A percentile compares a stretch with the other conserved stretches of the same genome.
Evolutionary conservation across 257 asterid species (phyloP).

Genomic region (Solanum acaule): DNA sequence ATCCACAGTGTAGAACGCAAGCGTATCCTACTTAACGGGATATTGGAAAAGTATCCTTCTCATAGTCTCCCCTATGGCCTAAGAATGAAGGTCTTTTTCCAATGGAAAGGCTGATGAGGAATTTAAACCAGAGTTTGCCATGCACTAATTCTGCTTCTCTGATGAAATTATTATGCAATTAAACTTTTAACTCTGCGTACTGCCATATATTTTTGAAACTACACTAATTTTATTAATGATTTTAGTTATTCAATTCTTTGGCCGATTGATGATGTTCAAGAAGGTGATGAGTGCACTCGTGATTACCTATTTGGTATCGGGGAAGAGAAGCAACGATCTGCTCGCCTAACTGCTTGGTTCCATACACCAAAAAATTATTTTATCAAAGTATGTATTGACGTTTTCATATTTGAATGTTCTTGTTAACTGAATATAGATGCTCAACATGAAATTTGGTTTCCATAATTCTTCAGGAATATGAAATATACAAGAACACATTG

Average conservation of each 20-base stretch:
- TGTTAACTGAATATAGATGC: background rate
- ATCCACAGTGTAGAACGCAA: background rate
- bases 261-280: constrained; percentile 53
- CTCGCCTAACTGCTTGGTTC: constrained; percentile 99
- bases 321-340: constrained; percentile 88
- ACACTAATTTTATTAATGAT: constrained; percentile 1
- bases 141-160: background rate
- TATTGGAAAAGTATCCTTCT: background rate
- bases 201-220: background rate
- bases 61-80: background rate
- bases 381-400: constrained; percentile 42
- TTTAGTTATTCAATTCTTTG: constrained; percentile 85
- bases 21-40: background rate
- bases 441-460: background rate
- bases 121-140: background rate
- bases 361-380: constrained; percentile 82
- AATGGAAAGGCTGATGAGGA: background rate
- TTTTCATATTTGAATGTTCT: background rate
- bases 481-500: constrained; percentile 41
- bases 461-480: constrained; percentile 46
- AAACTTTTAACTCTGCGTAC: background rate
- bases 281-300: constrained; percentile 82
- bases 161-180: background rate
- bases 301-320: constrained; percentile 84
- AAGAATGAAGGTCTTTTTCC: background rate